Evolutionary conservation across 306 rosid species (phyloP).

Genomic region (Gillenia trifoliata): DNA sequence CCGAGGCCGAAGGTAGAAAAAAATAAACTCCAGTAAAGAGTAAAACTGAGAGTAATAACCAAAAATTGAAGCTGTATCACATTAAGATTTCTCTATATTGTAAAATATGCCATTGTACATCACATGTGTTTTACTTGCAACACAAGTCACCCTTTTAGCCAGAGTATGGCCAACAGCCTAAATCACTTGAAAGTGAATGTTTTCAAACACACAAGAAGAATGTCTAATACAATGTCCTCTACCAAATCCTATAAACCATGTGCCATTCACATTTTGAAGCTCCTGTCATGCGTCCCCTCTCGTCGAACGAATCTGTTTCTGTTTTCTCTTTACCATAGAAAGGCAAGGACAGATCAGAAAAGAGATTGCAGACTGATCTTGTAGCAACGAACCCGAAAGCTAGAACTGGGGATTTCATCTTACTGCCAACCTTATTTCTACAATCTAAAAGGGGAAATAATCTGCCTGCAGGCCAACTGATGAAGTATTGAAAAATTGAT

Average conservation of each 20-base stretch:
- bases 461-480: neutral
- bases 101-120: neutral
- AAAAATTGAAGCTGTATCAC: constrained; percentile 1
- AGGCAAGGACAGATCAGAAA: neutral
- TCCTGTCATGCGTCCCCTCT: neutral
- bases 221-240: neutral
- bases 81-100: neutral
- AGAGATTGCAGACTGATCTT: neutral
- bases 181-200: neutral
- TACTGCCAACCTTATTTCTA: constrained; percentile 16
- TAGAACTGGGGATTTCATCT: neutral
- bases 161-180: neutral
- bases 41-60: neutral
- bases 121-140: neutral
- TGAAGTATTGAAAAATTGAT: neutral
- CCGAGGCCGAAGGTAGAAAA: neutral
- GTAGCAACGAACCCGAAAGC: neutral
- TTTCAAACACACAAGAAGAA: neutral
- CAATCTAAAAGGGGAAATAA: neutral
- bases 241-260: neutral
- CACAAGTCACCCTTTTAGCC: neutral
- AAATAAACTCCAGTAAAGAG: neutral
- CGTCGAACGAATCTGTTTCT: neutral
- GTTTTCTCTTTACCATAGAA: no score
- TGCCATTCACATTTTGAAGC: neutral